A percentile compares a stretch with the other conserved stretches of the same genome.
phyloP scores from a whole-genome alignment of 345 rosid species.

The Bruguiera parviflora region DNA sequence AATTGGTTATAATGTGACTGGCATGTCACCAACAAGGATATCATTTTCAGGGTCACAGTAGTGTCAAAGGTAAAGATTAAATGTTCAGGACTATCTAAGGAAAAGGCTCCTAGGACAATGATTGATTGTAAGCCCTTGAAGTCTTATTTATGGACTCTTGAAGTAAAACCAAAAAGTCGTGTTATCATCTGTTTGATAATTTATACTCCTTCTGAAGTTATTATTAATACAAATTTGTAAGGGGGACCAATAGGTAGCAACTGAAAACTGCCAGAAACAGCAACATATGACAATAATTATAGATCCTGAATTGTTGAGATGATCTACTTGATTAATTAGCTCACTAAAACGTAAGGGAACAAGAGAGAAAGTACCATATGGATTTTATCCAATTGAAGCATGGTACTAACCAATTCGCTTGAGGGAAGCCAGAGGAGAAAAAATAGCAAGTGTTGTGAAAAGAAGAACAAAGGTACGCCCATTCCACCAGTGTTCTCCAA shows the following conservation, averaged over 20 bases:
- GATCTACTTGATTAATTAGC: no score
- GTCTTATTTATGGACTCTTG: no score
- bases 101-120: no score
- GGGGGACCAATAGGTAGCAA: background rate
- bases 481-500: constrained; percentile 72
- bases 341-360: background rate
- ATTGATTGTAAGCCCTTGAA: no score
- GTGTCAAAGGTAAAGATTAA: no score
- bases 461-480: constrained; percentile 54
- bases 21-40: background rate
- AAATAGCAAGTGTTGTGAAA: constrained; percentile 53
- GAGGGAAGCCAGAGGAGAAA: constrained; percentile 77
- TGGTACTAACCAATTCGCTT: constrained; percentile 67
- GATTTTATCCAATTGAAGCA: constrained; percentile 6
- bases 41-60: no score
- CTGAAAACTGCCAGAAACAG: background rate
- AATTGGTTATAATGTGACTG: background rate
- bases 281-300: no score
- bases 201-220: no score
- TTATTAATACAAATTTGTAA: background rate
- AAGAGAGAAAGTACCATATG: background rate
- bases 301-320: no score
- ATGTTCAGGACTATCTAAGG: no score
- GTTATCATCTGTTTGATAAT: no score
- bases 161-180: no score